Evolutionary conservation across 805 yeast species (phyloP), one percentile per base, ranked within the genome.

Genomic region (Yarrowia sp.): DNA sequence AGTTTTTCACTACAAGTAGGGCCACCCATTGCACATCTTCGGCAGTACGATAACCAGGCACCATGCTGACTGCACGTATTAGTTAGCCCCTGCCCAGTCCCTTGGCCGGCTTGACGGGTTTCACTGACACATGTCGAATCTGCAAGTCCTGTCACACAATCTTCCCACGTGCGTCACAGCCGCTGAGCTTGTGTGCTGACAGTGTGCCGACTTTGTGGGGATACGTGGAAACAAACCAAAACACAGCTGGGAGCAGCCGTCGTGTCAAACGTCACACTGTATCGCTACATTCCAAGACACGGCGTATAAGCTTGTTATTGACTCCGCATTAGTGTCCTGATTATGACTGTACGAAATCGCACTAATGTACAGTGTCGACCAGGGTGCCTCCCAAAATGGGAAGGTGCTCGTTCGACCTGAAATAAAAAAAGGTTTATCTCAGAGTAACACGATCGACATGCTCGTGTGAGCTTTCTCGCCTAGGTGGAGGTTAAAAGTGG

Each of bases 401-500:
- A 36, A 51, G 9, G 58, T 35, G 58, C 58, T 51, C 58, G 58
- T 51, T 51, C 15, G 58, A 51, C 58, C 41, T 17, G 8, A 14
- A 11, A 13, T 14, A 8, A n/a, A 36, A 22, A 38, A 8, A 36
- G 43, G 42, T 51, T 51, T 36, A 36, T 35, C 11, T 50, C 32
- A 35, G 41, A 14, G 57, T 32, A 48, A 48, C 18, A 36, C 0
- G 58, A 51, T 22, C 58, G 43, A n/a, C 43, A 22, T 38, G 58
- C 43, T 51, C 58, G 58, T 9, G 43, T 51, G 58, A 36, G 43
- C 58, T 1, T n/a, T 14, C 33, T 32, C 15, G 28, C 28, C 28
- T 3, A 22, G 50, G 51, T 47, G 51, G 51, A 32, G 51, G 51
- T 2, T 35, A 35, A 35, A 35, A 35, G 13, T 35, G 10, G 38